Evolutionary conservation across 2,329 filamentous ascomycete species (phyloP).

Genomic region (Periconia sp.): DNA sequence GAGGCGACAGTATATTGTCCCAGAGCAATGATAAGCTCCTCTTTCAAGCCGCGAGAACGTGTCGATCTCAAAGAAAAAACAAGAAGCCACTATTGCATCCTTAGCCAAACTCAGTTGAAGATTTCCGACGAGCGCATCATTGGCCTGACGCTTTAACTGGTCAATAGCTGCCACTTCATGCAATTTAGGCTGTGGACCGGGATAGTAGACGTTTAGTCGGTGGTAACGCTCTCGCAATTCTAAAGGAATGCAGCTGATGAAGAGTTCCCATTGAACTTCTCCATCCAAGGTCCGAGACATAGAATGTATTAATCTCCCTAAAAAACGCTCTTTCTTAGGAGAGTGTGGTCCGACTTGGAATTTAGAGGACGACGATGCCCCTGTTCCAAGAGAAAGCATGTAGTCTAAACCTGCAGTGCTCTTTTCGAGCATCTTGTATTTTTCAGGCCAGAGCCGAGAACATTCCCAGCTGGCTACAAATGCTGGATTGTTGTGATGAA

Average conservation of each 20-base stretch:
- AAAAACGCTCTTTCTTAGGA: slow-evolving; percentile 21
- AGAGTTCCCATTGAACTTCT: slow-evolving; percentile 21
- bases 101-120: slow-evolving; percentile 1
- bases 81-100: slow-evolving; percentile 20
- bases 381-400: slow-evolving; percentile 28
- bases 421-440: slow-evolving; percentile 7
- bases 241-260: slow-evolving; percentile 14
- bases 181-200: slow-evolving; percentile 15
- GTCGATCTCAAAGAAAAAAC: slow-evolving; percentile 14
- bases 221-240: slow-evolving; percentile 15
- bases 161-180: slow-evolving; percentile 19
- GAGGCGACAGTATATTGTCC: slow-evolving; percentile 3
- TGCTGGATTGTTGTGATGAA: slow-evolving; percentile 31
- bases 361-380: slow-evolving; percentile 6
- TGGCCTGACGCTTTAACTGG: slow-evolving; percentile 8
- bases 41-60: slow-evolving; percentile 1
- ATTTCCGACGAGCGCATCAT: slow-evolving; percentile 5
- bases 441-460: slow-evolving; percentile 23
- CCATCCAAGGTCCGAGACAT: slow-evolving; percentile 25
- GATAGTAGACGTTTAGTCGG: slow-evolving; percentile 22
- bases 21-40: slow-evolving; percentile 5
- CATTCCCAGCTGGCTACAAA: slow-evolving; percentile 23
- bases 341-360: slow-evolving; percentile 19
- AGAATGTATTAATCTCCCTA: slow-evolving; percentile 15
- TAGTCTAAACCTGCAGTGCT: slow-evolving; percentile 16